Evolutionary conservation across 495 filamentous ascomycete genomes (phyloP).

Genomic region (Penicillium alfredii): DNA sequence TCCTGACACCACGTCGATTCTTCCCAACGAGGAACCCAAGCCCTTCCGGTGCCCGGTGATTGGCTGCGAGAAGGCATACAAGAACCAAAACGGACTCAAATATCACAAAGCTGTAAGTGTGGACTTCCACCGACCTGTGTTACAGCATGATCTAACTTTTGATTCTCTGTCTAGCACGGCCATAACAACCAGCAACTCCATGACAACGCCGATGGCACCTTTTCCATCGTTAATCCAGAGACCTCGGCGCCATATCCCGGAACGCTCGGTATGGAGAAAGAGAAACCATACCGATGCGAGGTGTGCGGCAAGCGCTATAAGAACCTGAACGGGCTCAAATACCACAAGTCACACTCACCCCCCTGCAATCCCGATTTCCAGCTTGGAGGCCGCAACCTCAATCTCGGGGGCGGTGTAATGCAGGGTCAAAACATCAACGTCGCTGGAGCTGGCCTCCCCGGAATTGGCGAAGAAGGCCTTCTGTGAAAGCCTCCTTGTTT

Average conservation of each 20-base stretch:
- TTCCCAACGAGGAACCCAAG: slow-evolving; percentile 72
- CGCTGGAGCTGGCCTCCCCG: slow-evolving; percentile 46
- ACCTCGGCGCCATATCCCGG: slow-evolving; percentile 91
- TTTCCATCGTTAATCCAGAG: slow-evolving; percentile 95
- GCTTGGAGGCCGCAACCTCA: slow-evolving; percentile 36
- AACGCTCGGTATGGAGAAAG: slow-evolving; percentile 97
- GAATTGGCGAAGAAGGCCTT: slow-evolving; percentile 47
- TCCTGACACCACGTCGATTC: slow-evolving; percentile 45
- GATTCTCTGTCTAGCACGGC: slow-evolving; percentile 58
- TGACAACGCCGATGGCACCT: slow-evolving; percentile 92
- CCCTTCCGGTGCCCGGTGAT: slow-evolving; percentile 97
- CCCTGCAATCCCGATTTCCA: slow-evolving; percentile 55
- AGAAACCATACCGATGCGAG: slow-evolving; percentile 97
- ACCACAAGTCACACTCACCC: slow-evolving; percentile 82
- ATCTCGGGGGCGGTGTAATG: slow-evolving; percentile 44
- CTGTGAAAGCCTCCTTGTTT: slow-evolving; percentile 26
- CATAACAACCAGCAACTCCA: slow-evolving; percentile 94
- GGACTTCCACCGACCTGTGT: neutral
- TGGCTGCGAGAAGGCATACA: slow-evolving; percentile 98
- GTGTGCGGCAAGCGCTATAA: slow-evolving; percentile 98
- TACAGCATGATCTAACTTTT: slow-evolving; percentile 7
- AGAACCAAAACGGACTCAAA: slow-evolving; percentile 98
- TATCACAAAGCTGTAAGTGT: slow-evolving; percentile 68
- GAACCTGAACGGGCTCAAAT: slow-evolving; percentile 95
- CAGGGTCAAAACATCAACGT: slow-evolving; percentile 48